Evolutionary conservation across 257 asterid species (phyloP).

Genomic region (Hygrophila difformis): DNA sequence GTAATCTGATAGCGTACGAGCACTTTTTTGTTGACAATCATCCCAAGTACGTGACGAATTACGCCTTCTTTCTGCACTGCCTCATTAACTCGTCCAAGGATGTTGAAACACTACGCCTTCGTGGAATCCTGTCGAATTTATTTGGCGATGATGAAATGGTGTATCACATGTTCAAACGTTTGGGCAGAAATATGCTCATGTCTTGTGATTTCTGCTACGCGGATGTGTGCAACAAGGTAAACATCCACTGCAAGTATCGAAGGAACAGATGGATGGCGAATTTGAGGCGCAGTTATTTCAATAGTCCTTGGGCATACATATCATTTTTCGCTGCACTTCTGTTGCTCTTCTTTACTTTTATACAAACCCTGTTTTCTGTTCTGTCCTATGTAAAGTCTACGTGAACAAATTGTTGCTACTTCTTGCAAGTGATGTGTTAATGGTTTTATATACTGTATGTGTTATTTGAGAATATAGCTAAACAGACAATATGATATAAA

Average conservation of each 20-base stretch:
- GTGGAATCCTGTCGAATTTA: constrained; percentile 16
- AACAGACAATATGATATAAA: too few species aligned
- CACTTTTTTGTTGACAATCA: constrained; percentile 15
- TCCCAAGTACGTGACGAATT: constrained; percentile 23
- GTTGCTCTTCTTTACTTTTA: constrained; percentile 19
- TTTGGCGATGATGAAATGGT: constrained; percentile 28
- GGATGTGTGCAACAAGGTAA: constrained; percentile 15
- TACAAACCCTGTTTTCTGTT: constrained; percentile 17
- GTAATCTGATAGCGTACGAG: constrained; percentile 28
- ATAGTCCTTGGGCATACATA: constrained; percentile 20
- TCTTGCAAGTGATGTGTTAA: too few species aligned
- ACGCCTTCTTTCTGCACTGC: constrained; percentile 20
- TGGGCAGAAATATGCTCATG: constrained; percentile 16
- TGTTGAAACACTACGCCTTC: constrained; percentile 17
- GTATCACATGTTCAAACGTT: constrained; percentile 22
- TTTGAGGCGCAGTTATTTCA: constrained; percentile 31
- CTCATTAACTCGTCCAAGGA: constrained; percentile 18
- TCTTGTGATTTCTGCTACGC: constrained; percentile 19
- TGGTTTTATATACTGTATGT: too few species aligned
- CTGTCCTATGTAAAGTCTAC: constrained; percentile 11
- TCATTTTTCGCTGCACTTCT: constrained; percentile 18
- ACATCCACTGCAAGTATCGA: constrained; percentile 4
- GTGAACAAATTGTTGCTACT: constrained; percentile 17
- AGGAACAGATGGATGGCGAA: constrained; percentile 24
- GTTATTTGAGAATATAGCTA: too few species aligned